Evolutionary conservation across 805 yeast species (phyloP).

Genomic region (Kazachstania viticola): DNA sequence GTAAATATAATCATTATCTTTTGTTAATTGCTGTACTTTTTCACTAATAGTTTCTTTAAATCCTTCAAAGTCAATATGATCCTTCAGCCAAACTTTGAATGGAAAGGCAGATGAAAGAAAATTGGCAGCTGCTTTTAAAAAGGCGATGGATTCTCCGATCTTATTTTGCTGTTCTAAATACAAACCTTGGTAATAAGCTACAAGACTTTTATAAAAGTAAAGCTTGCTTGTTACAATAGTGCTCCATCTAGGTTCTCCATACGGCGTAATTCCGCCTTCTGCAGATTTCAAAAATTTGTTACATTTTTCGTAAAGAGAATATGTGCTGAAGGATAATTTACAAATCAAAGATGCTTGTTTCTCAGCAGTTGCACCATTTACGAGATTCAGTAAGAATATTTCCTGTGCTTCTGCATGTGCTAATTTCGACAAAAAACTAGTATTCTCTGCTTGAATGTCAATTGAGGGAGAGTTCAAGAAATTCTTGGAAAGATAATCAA

Average conservation of each 20-base stretch:
- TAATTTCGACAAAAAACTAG: conserved; percentile 48
- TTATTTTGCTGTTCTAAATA: conserved; percentile 43
- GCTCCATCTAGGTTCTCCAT: conserved; percentile 42
- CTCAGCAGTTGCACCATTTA: conserved; percentile 27
- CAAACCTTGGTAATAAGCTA: conserved; percentile 49
- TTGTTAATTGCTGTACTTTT: conserved; percentile 36
- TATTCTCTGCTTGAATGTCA: conserved; percentile 61
- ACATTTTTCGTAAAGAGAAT: conserved; percentile 44
- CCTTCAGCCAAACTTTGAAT: conserved; percentile 27
- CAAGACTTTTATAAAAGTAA: conserved; percentile 45
- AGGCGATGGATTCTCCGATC: conserved; percentile 69
- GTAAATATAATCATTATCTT: conserved; percentile 84
- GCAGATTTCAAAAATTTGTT: conserved; percentile 32
- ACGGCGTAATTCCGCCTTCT: conserved; percentile 18
- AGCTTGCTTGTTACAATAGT: conserved; percentile 40
- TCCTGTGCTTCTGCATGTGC: conserved; percentile 88
- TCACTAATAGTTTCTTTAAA: conserved; percentile 27
- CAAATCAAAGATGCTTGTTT: conserved; percentile 63
- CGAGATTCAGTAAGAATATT: conserved; percentile 53
- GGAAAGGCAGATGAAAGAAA: conserved; percentile 19
- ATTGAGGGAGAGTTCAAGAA: conserved; percentile 81
- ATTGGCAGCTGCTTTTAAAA: conserved; percentile 39
- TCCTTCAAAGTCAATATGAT: conserved; percentile 24
- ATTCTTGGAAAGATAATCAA: conserved; percentile 58
- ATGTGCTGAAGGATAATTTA: conserved; percentile 56